These are phyloP conservation scores for Dictyostelium gargantuum DNA, from an alignment of 208 protist species.

Conservation along the genomic window DNA sequence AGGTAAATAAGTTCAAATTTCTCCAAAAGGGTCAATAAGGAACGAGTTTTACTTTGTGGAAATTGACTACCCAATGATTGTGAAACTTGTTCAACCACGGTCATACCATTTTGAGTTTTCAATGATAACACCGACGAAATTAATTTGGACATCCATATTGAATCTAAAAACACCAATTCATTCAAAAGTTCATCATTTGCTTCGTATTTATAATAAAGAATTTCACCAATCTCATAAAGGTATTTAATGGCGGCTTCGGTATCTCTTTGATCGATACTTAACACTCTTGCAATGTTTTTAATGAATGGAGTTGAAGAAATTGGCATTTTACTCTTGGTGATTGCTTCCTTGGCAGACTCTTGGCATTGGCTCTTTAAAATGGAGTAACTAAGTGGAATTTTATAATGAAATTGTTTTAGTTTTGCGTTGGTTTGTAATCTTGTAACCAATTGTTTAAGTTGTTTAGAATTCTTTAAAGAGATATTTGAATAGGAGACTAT, in stretches of 20 bases:
- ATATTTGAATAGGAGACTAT: background rate
- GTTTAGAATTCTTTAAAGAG: conserved; percentile 15
- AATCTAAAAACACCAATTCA: conserved; percentile 27
- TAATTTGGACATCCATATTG: conserved; percentile 1
- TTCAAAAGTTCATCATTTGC: conserved; percentile 10
- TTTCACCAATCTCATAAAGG: conserved; percentile 1
- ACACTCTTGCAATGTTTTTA: background rate
- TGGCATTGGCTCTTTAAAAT: background rate
- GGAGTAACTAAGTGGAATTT: background rate
- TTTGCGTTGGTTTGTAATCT: background rate
- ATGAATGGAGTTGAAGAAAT: background rate
- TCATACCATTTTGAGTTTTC: conserved; percentile 44
- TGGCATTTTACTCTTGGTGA: background rate
- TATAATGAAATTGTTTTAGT: background rate
- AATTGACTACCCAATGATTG: background rate
- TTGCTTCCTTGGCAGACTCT: background rate
- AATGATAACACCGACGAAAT: background rate
- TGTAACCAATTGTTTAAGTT: background rate
- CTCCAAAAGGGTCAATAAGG: background rate
- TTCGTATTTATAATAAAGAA: background rate
- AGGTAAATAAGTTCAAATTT: conserved; percentile 24
- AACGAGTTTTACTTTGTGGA: background rate
- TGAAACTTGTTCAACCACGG: background rate
- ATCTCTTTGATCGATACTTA: background rate
- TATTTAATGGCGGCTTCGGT: conserved; percentile 18